phyloP scores from a whole-genome alignment of 257 asterid genomes.

The Lavandula angustifolia region DNA sequence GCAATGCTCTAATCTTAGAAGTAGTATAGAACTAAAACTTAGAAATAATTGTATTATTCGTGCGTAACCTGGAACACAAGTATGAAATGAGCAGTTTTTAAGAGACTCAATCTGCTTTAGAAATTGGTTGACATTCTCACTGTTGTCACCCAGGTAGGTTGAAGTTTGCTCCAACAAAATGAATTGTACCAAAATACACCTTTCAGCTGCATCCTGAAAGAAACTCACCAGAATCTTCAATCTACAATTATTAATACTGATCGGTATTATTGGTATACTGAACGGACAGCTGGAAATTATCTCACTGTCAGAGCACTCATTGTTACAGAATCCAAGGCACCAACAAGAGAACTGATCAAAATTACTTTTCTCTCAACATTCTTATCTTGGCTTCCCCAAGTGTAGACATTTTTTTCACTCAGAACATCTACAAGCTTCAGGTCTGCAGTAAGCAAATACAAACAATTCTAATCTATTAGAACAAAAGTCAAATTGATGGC shows the following conservation, averaged over 20 bases:
- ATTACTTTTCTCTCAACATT: conserved; percentile 63
- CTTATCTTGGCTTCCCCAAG: conserved; percentile 55
- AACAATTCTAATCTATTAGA: conserved; percentile 16
- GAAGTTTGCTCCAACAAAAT: conserved; percentile 62
- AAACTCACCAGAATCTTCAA: conserved; percentile 33
- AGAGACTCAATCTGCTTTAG: conserved; percentile 64
- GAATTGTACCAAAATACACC: conserved; percentile 65
- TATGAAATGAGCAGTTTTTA: conserved; percentile 67
- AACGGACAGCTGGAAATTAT: conserved; percentile 30
- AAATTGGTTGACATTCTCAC: conserved; percentile 53
- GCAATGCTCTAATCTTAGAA: too few relatives aligned
- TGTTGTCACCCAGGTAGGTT: conserved; percentile 52
- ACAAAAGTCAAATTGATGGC: conserved; percentile 14
- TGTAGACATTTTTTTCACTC: conserved; percentile 49
- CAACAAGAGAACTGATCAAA: conserved; percentile 56
- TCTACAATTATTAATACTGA: conserved; percentile 14
- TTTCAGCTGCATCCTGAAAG: conserved; percentile 78
- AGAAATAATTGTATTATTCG: conserved; percentile 12
- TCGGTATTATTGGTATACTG: conserved; percentile 27
- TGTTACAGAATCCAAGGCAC: conserved; percentile 54
- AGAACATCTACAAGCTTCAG: conserved; percentile 64
- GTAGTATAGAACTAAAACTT: conserved; percentile 16
- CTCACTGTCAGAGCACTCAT: conserved; percentile 72
- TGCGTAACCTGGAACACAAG: conserved; percentile 67
- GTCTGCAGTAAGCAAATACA: conserved; percentile 46